These are phyloP conservation scores for Agapanthus africanus DNA, from an alignment of 106 monocot genomes.

Conservation along the genomic window DNA sequence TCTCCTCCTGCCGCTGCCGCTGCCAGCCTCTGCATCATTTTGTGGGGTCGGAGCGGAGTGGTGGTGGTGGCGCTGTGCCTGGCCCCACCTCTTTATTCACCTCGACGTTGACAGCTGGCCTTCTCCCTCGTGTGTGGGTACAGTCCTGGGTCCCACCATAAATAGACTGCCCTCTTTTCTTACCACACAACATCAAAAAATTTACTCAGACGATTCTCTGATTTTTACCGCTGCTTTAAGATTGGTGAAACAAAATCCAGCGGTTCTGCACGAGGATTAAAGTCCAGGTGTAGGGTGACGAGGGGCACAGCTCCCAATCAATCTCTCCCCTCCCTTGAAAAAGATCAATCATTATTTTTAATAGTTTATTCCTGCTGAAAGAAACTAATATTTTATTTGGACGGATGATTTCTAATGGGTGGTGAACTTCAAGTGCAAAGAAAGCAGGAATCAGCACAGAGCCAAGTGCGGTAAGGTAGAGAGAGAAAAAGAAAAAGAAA, in stretches of 20 bases:
- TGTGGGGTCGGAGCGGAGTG: not conserved
- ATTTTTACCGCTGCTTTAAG: constrained; percentile 2
- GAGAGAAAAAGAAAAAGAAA: constrained; percentile 4
- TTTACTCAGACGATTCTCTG: too few species aligned
- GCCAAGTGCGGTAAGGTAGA: not conserved
- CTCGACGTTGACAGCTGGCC: constrained; percentile 1
- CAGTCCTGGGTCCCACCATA: not conserved
- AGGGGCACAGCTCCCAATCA: too few species aligned
- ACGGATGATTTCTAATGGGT: not conserved
- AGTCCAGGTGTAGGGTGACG: not conserved
- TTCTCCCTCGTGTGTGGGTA: constrained; percentile 3
- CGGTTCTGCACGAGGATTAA: too few species aligned
- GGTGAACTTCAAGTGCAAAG: not conserved
- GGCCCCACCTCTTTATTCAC: not conserved
- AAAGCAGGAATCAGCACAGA: not conserved
- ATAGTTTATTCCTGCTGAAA: not conserved
- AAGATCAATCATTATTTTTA: not conserved
- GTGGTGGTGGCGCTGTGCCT: not conserved
- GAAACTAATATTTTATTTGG: not conserved
- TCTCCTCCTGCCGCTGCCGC: not conserved
- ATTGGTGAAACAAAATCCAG: too few species aligned
- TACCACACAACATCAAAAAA: too few species aligned
- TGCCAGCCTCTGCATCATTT: constrained; percentile 4
- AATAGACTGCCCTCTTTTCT: not conserved
- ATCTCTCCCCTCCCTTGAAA: not conserved